These are phyloP conservation scores for Echinosphaeria canescens DNA, from an alignment of 2,329 filamentous ascomycete species.

Conservation along the genomic window DNA sequence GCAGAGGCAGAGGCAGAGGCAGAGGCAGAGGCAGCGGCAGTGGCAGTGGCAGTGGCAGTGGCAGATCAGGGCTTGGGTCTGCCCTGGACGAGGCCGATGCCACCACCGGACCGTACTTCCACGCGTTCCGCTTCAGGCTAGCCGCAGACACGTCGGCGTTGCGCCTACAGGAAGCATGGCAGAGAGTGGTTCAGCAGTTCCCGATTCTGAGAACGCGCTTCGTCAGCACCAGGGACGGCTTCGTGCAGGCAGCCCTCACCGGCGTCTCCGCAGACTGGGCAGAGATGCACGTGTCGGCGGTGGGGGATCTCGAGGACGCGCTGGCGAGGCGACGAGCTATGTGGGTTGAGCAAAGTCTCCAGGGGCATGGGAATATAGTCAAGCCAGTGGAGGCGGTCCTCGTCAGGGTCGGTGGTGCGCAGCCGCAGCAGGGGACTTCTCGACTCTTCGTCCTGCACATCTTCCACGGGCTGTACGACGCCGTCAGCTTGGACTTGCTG, in stretches of 20 bases:
- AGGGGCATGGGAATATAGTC: constrained; percentile 19
- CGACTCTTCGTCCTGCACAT: constrained; percentile 48
- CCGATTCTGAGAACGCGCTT: constrained; percentile 57
- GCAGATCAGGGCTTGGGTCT: no score
- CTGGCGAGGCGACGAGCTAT: constrained; percentile 14
- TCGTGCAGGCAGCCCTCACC: constrained; percentile 47
- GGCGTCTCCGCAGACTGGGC: constrained; percentile 19
- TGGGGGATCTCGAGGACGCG: constrained; percentile 10
- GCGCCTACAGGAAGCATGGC: constrained; percentile 35
- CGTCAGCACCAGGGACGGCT: constrained; percentile 50
- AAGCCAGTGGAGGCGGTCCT: constrained; percentile 29
- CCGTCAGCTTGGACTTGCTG: constrained; percentile 50
- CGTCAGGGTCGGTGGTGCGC: constrained; percentile 8
- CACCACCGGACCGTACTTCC: constrained; percentile 59
- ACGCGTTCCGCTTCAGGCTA: constrained; percentile 44
- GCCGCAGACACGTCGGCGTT: constrained; percentile 15
- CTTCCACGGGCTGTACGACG: constrained; percentile 80
- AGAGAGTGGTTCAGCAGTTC: constrained; percentile 21
- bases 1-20: no score
- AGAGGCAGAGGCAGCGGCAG: no score
- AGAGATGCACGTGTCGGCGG: constrained; percentile 9
- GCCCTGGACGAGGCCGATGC: no score
- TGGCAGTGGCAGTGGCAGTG: no score
- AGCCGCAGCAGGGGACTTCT: no score
- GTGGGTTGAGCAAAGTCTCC: constrained; percentile 33